phyloP scores from a whole-genome alignment of 768 basidiomycete species.

The Clitopilus passeckerianus region DNA sequence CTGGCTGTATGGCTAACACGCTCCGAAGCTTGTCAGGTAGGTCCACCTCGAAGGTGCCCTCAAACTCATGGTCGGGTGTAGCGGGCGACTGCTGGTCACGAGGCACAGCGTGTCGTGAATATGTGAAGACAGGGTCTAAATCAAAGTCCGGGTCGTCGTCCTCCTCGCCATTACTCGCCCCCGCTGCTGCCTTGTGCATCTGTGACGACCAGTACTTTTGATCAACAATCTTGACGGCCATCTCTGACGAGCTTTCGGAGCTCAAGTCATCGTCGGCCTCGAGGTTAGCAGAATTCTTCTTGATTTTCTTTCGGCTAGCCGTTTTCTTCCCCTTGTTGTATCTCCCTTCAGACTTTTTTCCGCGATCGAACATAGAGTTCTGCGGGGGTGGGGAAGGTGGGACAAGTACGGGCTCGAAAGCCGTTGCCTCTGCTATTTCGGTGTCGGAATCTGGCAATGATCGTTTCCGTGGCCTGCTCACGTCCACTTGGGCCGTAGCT shows the following conservation, averaged over 20 bases:
- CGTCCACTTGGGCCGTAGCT: not conserved
- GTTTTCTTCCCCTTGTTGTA: constrained; percentile 33
- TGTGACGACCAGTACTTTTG: constrained; percentile 11
- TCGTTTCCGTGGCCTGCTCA: constrained; percentile 33
- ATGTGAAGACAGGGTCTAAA: constrained; percentile 27
- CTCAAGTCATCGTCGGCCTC: constrained; percentile 21
- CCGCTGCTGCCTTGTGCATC: constrained; percentile 11
- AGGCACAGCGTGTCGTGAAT: constrained; percentile 25
- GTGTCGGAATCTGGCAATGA: constrained; percentile 27
- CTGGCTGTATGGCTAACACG: constrained; percentile 57
- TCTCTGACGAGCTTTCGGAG: constrained; percentile 20
- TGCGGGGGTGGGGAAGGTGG: constrained; percentile 68
- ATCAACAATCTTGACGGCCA: constrained; percentile 27
- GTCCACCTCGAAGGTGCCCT: constrained; percentile 45
- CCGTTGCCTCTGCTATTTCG: constrained; percentile 14
- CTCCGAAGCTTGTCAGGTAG: constrained; percentile 63
- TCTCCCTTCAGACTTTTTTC: constrained; percentile 20
- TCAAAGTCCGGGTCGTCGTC: constrained; percentile 26
- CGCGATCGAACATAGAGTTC: constrained; percentile 16
- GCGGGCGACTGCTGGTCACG: constrained; percentile 18
- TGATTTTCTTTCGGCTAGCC: constrained; percentile 43
- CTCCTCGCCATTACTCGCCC: constrained; percentile 13
- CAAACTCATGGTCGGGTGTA: constrained; percentile 14
- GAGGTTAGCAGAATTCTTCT: constrained; percentile 26
- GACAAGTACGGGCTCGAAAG: constrained; percentile 34